phyloP scores from a whole-genome alignment of 2,329 filamentous ascomycete species.

The Aspergillus persii region DNA sequence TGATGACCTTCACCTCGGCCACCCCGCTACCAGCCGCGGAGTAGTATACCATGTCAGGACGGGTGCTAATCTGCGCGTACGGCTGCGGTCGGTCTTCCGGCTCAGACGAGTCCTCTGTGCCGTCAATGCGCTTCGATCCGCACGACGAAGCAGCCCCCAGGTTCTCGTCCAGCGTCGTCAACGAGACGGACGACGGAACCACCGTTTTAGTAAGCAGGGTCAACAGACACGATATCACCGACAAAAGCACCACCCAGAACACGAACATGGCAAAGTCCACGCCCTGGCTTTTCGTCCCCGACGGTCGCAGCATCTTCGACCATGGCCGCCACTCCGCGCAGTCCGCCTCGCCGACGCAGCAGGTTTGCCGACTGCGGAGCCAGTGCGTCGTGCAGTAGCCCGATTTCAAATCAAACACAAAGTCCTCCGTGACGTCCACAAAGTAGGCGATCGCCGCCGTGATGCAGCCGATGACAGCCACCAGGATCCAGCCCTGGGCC shows the following conservation, averaged over 20 bases:
- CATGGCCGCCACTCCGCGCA: slow-evolving; percentile 64
- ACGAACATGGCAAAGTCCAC: slow-evolving; percentile 80
- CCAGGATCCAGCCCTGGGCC: slow-evolving; percentile 90
- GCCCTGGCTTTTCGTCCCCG: slow-evolving; percentile 52
- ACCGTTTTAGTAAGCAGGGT: slow-evolving; percentile 91
- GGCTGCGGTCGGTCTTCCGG: slow-evolving; percentile 42
- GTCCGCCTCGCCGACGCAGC: slow-evolving; percentile 55
- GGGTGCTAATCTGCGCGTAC: slow-evolving; percentile 29
- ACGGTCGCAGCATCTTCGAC: slow-evolving; percentile 61
- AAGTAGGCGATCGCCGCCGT: slow-evolving; percentile 84
- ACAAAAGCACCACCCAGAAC: slow-evolving; percentile 65
- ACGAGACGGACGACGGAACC: slow-evolving; percentile 81
- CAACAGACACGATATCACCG: slow-evolving; percentile 71
- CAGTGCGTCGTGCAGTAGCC: slow-evolving; percentile 76
- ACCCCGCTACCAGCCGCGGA: slow-evolving; percentile 94
- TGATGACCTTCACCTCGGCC: slow-evolving; percentile 93
- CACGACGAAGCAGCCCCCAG: slow-evolving; percentile 65
- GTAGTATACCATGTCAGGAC: slow-evolving; percentile 84
- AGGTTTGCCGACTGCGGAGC: slow-evolving; percentile 69
- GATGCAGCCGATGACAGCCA: slow-evolving; percentile 81
- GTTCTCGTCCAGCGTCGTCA: slow-evolving; percentile 90
- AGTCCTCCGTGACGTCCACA: slow-evolving; percentile 81
- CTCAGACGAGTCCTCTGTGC: slow-evolving; percentile 43
- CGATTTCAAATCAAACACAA: slow-evolving; percentile 86
- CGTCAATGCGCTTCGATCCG: slow-evolving; percentile 43